Evolutionary conservation across 1,139 yeast species (phyloP).

Genomic region (Kodamaea sp.): DNA sequence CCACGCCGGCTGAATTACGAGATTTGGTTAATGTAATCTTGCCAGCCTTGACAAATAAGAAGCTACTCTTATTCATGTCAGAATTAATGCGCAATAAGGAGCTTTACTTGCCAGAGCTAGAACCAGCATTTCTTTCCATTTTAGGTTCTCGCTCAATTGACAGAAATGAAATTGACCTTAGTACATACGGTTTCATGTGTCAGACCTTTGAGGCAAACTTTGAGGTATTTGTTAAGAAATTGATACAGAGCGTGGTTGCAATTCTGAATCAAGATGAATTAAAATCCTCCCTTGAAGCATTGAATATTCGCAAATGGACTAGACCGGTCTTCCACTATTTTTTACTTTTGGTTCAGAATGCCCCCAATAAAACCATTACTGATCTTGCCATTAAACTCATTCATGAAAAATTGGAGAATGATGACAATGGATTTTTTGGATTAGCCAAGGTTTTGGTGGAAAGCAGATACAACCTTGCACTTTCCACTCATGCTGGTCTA

Average conservation of each 20-base stretch:
- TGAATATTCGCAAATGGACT: constrained; percentile 33
- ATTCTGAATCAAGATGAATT: constrained; percentile 29
- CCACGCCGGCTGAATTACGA: constrained; percentile 19
- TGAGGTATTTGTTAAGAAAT: constrained; percentile 30
- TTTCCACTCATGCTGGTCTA: not conserved
- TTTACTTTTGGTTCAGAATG: constrained; percentile 33
- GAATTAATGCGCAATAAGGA: constrained; percentile 10
- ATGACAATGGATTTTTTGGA: not conserved
- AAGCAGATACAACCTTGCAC: not conserved
- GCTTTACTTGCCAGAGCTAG: constrained; percentile 12
- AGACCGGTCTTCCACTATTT: constrained; percentile 32
- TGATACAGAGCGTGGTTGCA: constrained; percentile 38
- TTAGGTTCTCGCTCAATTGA: constrained; percentile 20
- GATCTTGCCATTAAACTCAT: constrained; percentile 23
- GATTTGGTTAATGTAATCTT: constrained; percentile 25
- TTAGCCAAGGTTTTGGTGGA: not conserved
- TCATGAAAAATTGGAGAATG: constrained; percentile 17
- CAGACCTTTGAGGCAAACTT: constrained; percentile 22
- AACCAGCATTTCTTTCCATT: constrained; percentile 17
- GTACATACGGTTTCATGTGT: constrained; percentile 28
- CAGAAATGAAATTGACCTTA: constrained; percentile 23
- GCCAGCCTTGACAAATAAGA: constrained; percentile 25
- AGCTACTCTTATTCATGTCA: constrained; percentile 20
- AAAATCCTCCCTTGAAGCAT: constrained; percentile 18
- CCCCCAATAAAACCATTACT: constrained; percentile 34